phyloP scores from a whole-genome alignment of 495 filamentous ascomycete species.

The Neurospora discreta region DNA sequence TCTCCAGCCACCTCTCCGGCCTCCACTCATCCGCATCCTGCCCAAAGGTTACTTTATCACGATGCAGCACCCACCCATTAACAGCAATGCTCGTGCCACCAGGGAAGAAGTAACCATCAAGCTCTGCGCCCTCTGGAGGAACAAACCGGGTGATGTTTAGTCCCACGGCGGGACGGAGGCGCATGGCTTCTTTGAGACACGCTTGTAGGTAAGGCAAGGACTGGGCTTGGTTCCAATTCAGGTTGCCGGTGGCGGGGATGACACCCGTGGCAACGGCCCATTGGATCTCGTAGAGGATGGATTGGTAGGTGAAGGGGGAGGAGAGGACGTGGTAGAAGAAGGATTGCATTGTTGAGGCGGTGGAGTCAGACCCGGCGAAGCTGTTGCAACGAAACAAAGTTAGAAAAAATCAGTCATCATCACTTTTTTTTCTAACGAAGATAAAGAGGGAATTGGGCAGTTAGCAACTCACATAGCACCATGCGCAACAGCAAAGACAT shows the following conservation, averaged over 20 bases:
- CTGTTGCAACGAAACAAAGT: slow-evolving; percentile 9
- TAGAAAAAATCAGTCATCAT: background rate
- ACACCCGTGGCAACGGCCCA: slow-evolving; percentile 24
- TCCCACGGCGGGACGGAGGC: slow-evolving; percentile 51
- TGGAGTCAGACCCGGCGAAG: slow-evolving; percentile 54
- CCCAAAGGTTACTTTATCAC: slow-evolving; percentile 47
- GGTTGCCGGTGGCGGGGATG: slow-evolving; percentile 30
- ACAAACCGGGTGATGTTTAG: slow-evolving; percentile 42
- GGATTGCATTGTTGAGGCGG: slow-evolving; percentile 45
- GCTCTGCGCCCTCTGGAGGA: slow-evolving; percentile 39
- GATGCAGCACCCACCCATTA: slow-evolving; percentile 44
- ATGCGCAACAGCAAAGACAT: slow-evolving; percentile 45
- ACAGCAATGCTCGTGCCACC: slow-evolving; percentile 38
- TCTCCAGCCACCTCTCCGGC: slow-evolving; percentile 57
- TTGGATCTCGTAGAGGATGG: slow-evolving; percentile 35
- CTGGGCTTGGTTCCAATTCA: slow-evolving; percentile 35
- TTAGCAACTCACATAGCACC: slow-evolving; percentile 34
- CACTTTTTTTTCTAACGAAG: no score
- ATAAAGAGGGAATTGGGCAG: background rate
- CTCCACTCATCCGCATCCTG: slow-evolving; percentile 49
- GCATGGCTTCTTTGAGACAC: slow-evolving; percentile 55
- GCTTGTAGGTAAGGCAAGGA: slow-evolving; percentile 49
- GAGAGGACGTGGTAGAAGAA: slow-evolving; percentile 44
- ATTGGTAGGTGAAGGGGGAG: slow-evolving; percentile 28
- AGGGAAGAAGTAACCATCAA: slow-evolving; percentile 44